Conservation (phyloP, 1,284 basidiomycete species). For the Termitomyces sp. region DNA sequence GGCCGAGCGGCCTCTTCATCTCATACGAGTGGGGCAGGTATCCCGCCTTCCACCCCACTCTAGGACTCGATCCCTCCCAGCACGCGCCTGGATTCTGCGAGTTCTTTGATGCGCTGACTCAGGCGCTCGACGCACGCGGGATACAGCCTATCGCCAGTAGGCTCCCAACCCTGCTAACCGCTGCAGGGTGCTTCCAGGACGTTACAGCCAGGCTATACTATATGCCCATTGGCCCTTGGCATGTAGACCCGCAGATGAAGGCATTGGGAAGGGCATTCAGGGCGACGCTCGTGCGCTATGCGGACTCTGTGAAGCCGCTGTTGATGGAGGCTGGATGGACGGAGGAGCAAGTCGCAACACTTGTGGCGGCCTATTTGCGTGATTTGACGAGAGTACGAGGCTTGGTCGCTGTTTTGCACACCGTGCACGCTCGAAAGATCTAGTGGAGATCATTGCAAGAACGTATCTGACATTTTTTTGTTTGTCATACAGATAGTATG, state of each 20-base stretch:
- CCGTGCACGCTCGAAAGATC: conserved; percentile 23
- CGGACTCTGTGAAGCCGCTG: conserved; percentile 37
- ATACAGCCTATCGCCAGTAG: conserved; percentile 31
- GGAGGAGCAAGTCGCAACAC: conserved; percentile 30
- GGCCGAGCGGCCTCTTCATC: conserved; percentile 60
- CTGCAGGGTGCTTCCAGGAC: conserved; percentile 35
- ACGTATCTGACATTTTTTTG: neutral
- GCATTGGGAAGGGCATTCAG: conserved; percentile 34
- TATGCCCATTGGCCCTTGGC: conserved; percentile 51
- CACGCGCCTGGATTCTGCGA: conserved; percentile 35
- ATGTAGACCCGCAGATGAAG: conserved; percentile 24
- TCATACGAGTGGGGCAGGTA: conserved; percentile 54
- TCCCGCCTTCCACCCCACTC: conserved; percentile 36
- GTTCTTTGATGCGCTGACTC: conserved; percentile 42
- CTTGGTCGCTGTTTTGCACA: conserved; percentile 36
- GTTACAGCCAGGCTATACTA: conserved; percentile 28
- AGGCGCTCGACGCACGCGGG: conserved; percentile 31
- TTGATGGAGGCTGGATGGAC: conserved; percentile 33
- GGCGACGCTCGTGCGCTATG: conserved; percentile 28
- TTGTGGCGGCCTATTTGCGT: conserved; percentile 35
- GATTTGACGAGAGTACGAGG: conserved; percentile 40
- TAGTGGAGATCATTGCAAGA: conserved; percentile 6
- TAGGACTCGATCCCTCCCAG: conserved; percentile 27
- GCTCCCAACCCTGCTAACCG: conserved; percentile 33
- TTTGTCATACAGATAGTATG: neutral